Evolutionary conservation across 352 stramenopile genomes (phyloP), one percentile per base, ranked within the genome.

Genomic region (Phytophthora hibernalis): DNA sequence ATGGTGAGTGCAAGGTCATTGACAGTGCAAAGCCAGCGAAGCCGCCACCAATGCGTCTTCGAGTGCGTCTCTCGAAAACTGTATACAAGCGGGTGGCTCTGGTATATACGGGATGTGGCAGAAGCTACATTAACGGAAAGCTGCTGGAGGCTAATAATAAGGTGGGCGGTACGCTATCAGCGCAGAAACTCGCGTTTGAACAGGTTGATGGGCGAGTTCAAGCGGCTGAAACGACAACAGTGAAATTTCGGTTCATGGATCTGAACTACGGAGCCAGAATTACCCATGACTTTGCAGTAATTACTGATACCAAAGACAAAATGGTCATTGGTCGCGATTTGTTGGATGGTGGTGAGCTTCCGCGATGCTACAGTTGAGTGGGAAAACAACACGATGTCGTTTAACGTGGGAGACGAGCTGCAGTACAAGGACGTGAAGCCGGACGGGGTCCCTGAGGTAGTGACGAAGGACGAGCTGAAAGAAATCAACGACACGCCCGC

Each of bases 241-340:
- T 57, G 21, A 38, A 21, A 16, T 57, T 57, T 21, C 18, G 35
- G 6, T 57, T 57, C 16, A 18, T 38, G 35, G 51, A 48, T 48
- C 8, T 57, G 20, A 57, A 57, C 22, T 57, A 57, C 6, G 21
- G 35, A 5, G n/a, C 31, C 10, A 11, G 51, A 10, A 57, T 57
- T 21, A 55, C 31, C 8, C 28, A 55, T 20, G 31, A 42, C 0
- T 48, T 48, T 16, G 31, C 26, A 2, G 18, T 57, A 8, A 57
- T 57, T 24, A n/a, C 5, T 5, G 15, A 48, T 15, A 16, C 51
- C 2, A 37, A 35, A 10, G 51, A 57, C 20, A 35, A 57, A 1
- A 57, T 57, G 33, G 33, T 47, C 5, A 57, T 57, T 24, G 50
- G 50, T 5, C 50, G 50, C 7, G 31, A 57, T 21, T 38, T 57